Evolutionary conservation across 2,329 filamentous ascomycete genomes (phyloP), one percentile per base, ranked within the genome.

Genomic region (Dactylellina parvicollis): DNA sequence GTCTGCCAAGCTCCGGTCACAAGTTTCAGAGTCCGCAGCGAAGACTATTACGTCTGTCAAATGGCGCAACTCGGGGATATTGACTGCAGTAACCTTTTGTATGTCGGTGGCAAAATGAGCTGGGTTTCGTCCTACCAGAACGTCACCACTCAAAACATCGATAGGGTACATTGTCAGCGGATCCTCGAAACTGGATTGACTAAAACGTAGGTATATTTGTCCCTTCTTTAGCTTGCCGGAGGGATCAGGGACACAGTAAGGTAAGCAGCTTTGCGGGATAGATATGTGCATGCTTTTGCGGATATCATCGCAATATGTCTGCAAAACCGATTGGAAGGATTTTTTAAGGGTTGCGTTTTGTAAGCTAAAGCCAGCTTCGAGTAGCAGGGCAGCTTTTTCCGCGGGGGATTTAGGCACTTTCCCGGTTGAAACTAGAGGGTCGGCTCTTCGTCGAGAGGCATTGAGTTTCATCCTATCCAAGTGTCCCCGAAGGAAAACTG

Each of bases 21-120:
- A 55, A 32, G 57, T 57, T 24, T 84, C 78, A 0, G 90, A 90
- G 70, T 85, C 86, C 0, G 83, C 83, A 0, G 91, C 84, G 76
- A 98, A 97, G 0, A 97, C 85, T 12, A 95, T 84, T 0, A 96
- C 88, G 76, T 97, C 90, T 72, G 90, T 90, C 0, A 96, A 80
- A 1, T 86, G 85, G 2, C 88, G 86, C 0, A 94, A 81, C 42
- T 88, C 84, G 0, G 84, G 83, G n/a, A 80, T 78, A 47, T 78
- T 79, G 0, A 83, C 78, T 7, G 81, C 80, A 10, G 78, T 79
- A 5, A 89, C 88, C 62, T 85, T 89, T 77, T 93, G 91, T 0
- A 94, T 87, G 74, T 95, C 91, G 26, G 88, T 91, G 0, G 84
- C 83, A 20, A 89, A 86, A 77, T 92, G 86, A 0, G 90, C 88